phyloP scores from a whole-genome alignment of 805 yeast species.

The Sungouiella thailandica region DNA sequence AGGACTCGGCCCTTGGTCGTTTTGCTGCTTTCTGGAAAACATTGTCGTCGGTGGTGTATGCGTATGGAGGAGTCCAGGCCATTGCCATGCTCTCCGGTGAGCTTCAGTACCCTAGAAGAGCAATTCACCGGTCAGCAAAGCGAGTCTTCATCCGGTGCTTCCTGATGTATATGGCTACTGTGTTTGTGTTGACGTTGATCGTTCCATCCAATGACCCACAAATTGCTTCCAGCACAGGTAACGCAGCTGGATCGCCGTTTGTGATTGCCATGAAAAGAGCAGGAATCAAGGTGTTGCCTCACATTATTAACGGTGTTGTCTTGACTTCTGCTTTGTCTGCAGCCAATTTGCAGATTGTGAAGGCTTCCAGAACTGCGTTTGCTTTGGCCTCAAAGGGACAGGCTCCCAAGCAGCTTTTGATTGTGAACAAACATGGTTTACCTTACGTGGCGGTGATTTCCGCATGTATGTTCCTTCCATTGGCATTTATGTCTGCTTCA shows the following conservation, averaged over 20 bases:
- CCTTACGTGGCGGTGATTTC: constrained; percentile 22
- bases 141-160: constrained; percentile 27
- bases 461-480: constrained; percentile 27
- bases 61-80: constrained; percentile 29
- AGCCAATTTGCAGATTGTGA: constrained; percentile 25
- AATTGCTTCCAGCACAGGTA: constrained; percentile 23
- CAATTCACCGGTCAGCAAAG: constrained; percentile 24
- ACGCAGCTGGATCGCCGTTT: constrained; percentile 34
- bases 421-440: constrained; percentile 27
- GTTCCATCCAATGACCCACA: constrained; percentile 24
- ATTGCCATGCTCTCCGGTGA: constrained; percentile 27
- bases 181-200: constrained; percentile 29
- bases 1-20: constrained; percentile 16
- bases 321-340: constrained; percentile 38
- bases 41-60: constrained; percentile 35
- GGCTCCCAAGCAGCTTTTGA: constrained; percentile 33
- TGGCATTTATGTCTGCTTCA: constrained; percentile 30
- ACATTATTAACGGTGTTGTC: constrained; percentile 34
- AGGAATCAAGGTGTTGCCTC: constrained; percentile 30
- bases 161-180: constrained; percentile 24
- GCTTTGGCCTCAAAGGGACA: constrained; percentile 34
- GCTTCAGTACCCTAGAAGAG: constrained; percentile 28
- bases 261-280: constrained; percentile 34
- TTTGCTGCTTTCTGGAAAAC: constrained; percentile 27
- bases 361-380: constrained; percentile 28